These are phyloP conservation scores for Lentinula sp. DNA, from an alignment of 768 basidiomycete genomes.

Conservation along the genomic window DNA sequence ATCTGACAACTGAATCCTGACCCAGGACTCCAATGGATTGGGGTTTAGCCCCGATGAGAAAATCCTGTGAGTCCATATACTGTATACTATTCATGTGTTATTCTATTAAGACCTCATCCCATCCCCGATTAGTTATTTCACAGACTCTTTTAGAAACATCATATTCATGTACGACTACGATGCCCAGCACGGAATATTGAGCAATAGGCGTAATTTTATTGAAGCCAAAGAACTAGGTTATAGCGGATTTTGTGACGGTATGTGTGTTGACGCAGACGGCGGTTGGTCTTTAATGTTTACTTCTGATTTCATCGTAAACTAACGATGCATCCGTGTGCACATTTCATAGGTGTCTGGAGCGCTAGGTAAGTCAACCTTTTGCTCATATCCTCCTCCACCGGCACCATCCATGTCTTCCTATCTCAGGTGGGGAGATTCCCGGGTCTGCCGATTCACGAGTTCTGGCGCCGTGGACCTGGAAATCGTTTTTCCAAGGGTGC, in stretches of 20 bases:
- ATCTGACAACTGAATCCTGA: neutral
- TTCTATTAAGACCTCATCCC: neutral
- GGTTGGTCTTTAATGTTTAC: neutral
- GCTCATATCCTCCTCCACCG: neutral
- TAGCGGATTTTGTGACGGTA: conserved; percentile 53
- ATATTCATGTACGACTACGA: conserved; percentile 67
- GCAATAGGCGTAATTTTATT: conserved; percentile 51
- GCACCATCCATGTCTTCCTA: conserved; percentile 6
- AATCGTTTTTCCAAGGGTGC: conserved; percentile 53
- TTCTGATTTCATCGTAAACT: conserved; percentile 16
- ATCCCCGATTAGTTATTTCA: conserved; percentile 51
- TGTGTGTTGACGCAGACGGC: conserved; percentile 60
- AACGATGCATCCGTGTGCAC: conserved; percentile 50
- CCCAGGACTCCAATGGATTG: conserved; percentile 55
- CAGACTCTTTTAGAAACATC: conserved; percentile 58
- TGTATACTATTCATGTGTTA: conserved; percentile 3
- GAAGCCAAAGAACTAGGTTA: conserved; percentile 51
- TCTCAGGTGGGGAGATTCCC: conserved; percentile 58
- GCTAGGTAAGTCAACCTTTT: conserved; percentile 32
- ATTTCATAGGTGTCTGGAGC: conserved; percentile 50
- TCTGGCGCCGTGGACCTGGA: conserved; percentile 53
- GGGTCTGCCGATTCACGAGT: conserved; percentile 46
- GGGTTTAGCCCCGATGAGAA: conserved; percentile 60
- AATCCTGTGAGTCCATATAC: conserved; percentile 39
- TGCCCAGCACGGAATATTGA: conserved; percentile 41